Percentiles rank a stretch among this genome's conserved stretches.
Conservation (phyloP, 805 yeast genomes). For the Nakazawaea siamensis region DNA sequence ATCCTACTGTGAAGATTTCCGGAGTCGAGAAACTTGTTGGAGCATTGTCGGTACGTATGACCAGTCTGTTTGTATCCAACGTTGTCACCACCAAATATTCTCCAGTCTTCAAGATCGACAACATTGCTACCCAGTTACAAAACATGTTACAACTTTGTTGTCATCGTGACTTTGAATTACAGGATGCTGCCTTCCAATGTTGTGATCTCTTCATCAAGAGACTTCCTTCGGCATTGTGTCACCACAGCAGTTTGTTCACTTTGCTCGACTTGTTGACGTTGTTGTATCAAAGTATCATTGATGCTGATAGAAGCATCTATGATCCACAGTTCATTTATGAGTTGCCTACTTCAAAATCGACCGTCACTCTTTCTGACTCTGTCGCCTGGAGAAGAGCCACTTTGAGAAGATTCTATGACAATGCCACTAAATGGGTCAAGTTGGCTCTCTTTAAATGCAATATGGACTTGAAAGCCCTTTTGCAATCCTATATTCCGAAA, state of each 20-base stretch:
- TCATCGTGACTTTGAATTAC: constrained; percentile 67
- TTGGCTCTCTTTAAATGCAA: constrained; percentile 49
- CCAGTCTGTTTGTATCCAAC: constrained; percentile 44
- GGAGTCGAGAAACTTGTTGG: constrained; percentile 66
- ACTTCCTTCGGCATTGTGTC: constrained; percentile 76
- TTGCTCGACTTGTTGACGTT: constrained; percentile 74
- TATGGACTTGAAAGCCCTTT: constrained; percentile 68
- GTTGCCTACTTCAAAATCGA: constrained; percentile 34
- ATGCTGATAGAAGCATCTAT: constrained; percentile 77
- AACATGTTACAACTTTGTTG: constrained; percentile 64
- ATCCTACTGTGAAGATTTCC: constrained; percentile 65
- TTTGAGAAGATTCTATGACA: constrained; percentile 45
- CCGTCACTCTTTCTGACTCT: constrained; percentile 62
- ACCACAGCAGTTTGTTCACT: constrained; percentile 63
- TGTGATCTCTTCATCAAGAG: constrained; percentile 58
- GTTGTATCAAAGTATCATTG: constrained; percentile 71
- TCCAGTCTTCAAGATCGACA: constrained; percentile 48
- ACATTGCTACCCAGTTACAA: constrained; percentile 61
- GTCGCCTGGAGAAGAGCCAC: constrained; percentile 69
- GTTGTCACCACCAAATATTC: constrained; percentile 45
- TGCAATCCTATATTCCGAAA: constrained; percentile 65
- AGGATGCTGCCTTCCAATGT: constrained; percentile 71
- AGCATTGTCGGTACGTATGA: constrained; percentile 50
- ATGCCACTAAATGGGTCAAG: constrained; percentile 63
- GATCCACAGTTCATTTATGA: constrained; percentile 70